These are phyloP conservation scores for Pulveroboletus sp. DNA, from an alignment of 768 basidiomycete species.

Conservation along the genomic window DNA sequence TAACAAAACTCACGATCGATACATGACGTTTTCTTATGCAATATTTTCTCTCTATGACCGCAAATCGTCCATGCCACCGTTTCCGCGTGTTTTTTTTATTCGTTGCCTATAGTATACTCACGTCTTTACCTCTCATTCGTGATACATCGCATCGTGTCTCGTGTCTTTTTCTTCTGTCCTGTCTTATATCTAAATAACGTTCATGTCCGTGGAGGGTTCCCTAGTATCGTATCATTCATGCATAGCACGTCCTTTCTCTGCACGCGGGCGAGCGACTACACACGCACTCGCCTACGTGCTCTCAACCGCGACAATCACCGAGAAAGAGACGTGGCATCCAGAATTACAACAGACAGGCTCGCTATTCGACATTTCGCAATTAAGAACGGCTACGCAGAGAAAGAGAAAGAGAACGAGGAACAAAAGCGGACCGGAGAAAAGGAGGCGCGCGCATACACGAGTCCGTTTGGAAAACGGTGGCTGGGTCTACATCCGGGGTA, in stretches of 20 bases:
- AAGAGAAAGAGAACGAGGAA: neutral
- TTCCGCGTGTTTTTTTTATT: neutral
- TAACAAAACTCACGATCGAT: conserved; percentile 4
- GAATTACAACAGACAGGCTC: conserved; percentile 23
- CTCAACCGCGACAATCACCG: too few species aligned
- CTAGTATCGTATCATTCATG: neutral
- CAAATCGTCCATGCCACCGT: neutral
- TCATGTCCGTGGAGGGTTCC: neutral
- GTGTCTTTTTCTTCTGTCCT: neutral
- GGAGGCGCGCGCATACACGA: too few species aligned
- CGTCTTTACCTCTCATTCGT: conserved; percentile 6
- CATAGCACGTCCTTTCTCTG: neutral
- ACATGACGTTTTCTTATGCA: neutral
- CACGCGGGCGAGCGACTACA: too few species aligned
- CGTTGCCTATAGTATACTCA: conserved; percentile 1
- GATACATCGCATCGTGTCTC: neutral
- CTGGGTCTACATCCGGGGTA: too few species aligned
- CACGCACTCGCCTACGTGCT: too few species aligned
- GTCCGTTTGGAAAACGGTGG: too few species aligned
- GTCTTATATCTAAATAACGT: neutral
- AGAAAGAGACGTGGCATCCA: neutral
- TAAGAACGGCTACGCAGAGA: conserved; percentile 3
- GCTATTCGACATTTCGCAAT: conserved; percentile 12
- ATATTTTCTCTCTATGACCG: too few species aligned
- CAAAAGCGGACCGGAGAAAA: neutral